Evolutionary conservation across 306 rosid genomes (phyloP).

Genomic region (Medicago arabica): DNA sequence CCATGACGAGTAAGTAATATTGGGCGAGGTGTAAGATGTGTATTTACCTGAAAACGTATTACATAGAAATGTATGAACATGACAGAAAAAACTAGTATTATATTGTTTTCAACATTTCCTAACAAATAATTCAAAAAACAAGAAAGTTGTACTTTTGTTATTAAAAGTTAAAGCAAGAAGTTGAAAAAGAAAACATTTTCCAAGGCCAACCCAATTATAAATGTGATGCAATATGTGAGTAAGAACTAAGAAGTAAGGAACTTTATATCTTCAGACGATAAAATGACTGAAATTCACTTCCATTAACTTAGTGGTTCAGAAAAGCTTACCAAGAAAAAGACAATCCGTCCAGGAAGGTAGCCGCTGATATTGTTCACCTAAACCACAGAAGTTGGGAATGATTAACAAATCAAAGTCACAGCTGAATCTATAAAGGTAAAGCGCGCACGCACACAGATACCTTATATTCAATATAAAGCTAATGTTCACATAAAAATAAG

Average conservation of each 20-base stretch:
- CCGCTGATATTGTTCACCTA: slow-evolving; percentile 99
- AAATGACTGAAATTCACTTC: neutral
- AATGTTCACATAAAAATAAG: slow-evolving; percentile 6
- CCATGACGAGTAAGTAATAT: slow-evolving; percentile 97
- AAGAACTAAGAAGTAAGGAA: slow-evolving; percentile 15
- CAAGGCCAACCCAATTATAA: neutral
- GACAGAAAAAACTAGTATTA: slow-evolving; percentile 3
- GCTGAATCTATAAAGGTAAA: slow-evolving; percentile 15
- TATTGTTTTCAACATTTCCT: neutral
- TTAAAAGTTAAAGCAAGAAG: neutral
- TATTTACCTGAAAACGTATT: slow-evolving; percentile 74
- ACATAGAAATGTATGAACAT: slow-evolving; percentile 33
- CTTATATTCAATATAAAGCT: neutral
- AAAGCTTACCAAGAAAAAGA: slow-evolving; percentile 89
- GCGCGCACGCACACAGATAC: neutral
- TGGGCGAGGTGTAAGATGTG: slow-evolving; percentile 98
- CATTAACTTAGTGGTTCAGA: slow-evolving; percentile 1
- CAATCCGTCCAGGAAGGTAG: slow-evolving; percentile 98
- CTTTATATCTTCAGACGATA: neutral
- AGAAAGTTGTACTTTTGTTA: neutral
- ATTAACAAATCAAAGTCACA: slow-evolving; percentile 36
- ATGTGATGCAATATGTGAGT: slow-evolving; percentile 8
- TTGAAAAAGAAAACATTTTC: neutral
- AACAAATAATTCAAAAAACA: neutral
- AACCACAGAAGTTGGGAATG: slow-evolving; percentile 39